Evolutionary conservation across 495 filamentous ascomycete species (phyloP).

Genomic region (Aspergillus haitiensis): DNA sequence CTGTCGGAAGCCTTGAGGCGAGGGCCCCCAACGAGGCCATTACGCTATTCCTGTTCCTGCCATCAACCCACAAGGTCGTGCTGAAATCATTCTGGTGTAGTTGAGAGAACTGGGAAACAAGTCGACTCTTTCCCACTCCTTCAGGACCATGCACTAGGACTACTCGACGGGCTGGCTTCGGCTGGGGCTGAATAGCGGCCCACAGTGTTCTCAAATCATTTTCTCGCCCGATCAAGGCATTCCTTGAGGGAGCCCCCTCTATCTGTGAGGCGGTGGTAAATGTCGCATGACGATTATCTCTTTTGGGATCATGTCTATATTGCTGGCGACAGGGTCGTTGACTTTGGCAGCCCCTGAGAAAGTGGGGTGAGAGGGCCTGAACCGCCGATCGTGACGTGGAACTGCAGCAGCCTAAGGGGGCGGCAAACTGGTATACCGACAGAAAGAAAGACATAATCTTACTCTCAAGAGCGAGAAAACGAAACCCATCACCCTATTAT

Average conservation of each 20-base stretch:
- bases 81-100: neutral
- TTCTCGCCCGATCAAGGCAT: neutral
- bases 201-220: neutral
- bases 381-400: neutral
- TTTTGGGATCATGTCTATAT: neutral
- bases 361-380: neutral
- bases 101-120: neutral
- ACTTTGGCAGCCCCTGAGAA: neutral
- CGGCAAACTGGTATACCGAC: neutral
- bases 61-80: neutral
- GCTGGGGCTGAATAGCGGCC: neutral
- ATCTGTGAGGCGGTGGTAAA: neutral
- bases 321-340: neutral
- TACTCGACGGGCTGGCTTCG: neutral
- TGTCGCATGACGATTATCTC: neutral
- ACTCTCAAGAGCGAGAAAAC: neutral
- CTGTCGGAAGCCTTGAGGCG: neutral
- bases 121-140: neutral
- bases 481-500: too few species aligned
- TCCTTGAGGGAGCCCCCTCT: neutral
- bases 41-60: neutral
- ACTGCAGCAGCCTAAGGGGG: neutral
- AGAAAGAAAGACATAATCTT: neutral
- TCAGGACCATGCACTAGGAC: neutral
- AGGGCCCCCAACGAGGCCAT: neutral